Evolutionary conservation across 2,329 filamentous ascomycete species (phyloP).

Genomic region (Lasiodiplodia hormozganensis): DNA sequence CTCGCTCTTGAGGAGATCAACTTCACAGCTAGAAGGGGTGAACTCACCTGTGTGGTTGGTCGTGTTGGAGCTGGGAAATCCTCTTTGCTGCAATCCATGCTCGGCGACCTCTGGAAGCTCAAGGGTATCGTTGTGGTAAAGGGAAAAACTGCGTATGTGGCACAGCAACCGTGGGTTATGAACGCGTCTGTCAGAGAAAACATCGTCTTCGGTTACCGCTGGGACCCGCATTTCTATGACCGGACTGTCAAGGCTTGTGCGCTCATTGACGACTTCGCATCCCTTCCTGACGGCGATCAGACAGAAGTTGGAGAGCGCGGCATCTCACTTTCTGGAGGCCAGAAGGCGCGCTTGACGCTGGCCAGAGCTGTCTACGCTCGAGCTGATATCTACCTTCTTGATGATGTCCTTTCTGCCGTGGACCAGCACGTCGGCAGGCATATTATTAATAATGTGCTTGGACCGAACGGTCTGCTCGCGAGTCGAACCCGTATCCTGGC

Average conservation of each 20-base stretch:
- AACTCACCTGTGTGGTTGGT: conserved; percentile 90
- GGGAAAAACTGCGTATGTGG: conserved; percentile 87
- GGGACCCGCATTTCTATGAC: conserved; percentile 93
- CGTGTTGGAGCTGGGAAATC: conserved; percentile 96
- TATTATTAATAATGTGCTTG: conserved; percentile 92
- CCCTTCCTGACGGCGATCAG: conserved; percentile 92
- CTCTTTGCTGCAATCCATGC: conserved; percentile 83
- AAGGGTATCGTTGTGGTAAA: conserved; percentile 83
- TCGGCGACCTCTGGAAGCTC: conserved; percentile 91
- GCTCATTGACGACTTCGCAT: conserved; percentile 86
- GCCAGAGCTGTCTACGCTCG: conserved; percentile 94
- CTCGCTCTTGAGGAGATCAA: conserved; percentile 81
- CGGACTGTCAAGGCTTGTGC: conserved; percentile 92
- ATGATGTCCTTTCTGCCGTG: conserved; percentile 95
- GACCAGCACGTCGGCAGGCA: conserved; percentile 97
- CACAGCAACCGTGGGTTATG: conserved; percentile 95
- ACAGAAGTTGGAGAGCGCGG: conserved; percentile 96
- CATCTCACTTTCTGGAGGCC: conserved; percentile 93
- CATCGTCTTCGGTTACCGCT: conserved; percentile 93
- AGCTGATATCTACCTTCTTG: conserved; percentile 93
- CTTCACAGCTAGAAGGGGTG: conserved; percentile 88
- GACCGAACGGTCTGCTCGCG: conserved; percentile 78
- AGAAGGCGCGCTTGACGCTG: conserved; percentile 91
- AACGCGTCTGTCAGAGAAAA: conserved; percentile 98
- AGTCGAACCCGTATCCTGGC: conserved; percentile 91